phyloP scores from a whole-genome alignment of 2,329 filamentous ascomycete genomes.

The Lachnellula occidentalis region DNA sequence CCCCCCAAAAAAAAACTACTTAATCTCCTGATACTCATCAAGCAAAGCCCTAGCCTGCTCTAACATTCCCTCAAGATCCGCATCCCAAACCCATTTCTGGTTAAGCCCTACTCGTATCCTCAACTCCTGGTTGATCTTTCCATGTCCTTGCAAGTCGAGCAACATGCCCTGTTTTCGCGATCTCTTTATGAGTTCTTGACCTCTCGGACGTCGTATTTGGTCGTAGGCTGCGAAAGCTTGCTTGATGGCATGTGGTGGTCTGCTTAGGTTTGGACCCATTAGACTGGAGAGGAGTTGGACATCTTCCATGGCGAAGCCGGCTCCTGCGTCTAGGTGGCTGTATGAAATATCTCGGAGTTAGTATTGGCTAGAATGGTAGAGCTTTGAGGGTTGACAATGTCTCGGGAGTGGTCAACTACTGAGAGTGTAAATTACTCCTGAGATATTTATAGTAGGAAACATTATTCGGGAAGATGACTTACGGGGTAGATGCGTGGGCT shows the following conservation, averaged over 20 bases:
- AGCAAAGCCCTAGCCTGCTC: slow-evolving; percentile 1
- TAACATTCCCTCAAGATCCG: slow-evolving; percentile 15
- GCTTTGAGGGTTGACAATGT: no score
- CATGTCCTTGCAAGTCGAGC: slow-evolving; percentile 9
- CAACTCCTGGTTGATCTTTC: slow-evolving; percentile 5
- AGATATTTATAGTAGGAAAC: no score
- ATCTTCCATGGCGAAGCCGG: slow-evolving; percentile 52
- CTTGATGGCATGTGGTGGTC: slow-evolving; percentile 21
- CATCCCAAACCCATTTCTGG: slow-evolving; percentile 18
- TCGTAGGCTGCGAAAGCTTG: slow-evolving; percentile 36
- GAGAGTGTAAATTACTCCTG: no score
- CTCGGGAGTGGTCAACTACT: no score
- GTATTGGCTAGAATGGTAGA: no score
- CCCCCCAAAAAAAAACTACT: not conserved
- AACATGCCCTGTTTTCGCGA: slow-evolving; percentile 33
- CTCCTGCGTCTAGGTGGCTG: slow-evolving; percentile 46
- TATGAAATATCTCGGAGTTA: no score
- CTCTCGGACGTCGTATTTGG: slow-evolving; percentile 33
- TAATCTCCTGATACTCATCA: not conserved
- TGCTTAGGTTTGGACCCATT: slow-evolving; percentile 37
- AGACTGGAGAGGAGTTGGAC: slow-evolving; percentile 47
- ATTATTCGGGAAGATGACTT: no score
- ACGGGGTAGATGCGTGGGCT: slow-evolving; percentile 48
- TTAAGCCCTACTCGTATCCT: slow-evolving; percentile 1
- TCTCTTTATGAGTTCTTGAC: slow-evolving; percentile 35